Evolutionary conservation across 352 stramenopile species (phyloP), one percentile per base, ranked within the genome.

Genomic region (Globisporangium ultimum): DNA sequence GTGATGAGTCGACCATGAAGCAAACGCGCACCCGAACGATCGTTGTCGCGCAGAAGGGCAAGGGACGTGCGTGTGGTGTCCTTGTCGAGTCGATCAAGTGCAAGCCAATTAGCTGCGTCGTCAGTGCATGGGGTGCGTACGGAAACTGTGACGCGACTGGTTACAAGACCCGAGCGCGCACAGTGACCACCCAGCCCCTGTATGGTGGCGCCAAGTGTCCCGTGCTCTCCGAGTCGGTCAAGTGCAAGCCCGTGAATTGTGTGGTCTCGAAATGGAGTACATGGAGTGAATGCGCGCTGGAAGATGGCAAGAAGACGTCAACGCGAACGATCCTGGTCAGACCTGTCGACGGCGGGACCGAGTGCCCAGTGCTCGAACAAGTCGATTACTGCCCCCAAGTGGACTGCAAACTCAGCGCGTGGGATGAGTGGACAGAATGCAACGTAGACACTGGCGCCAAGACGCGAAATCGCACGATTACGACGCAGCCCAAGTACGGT

Each of bases 221-320:
- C 0, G 55, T 60, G 5, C 64, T 90, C 18, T 66, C 61, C 20
- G 80, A 91, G 38, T 72, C 76, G 17, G 55, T 80, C 38, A 65
- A 67, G 28, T 91, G 81, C 58, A 64, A 63, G 53, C 76, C 80
- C 0, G 70, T 88, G 21, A 64, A 76, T 58, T 91, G 82, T 28
- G 64, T 79, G 41, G 76, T 89, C 38, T 76, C 66, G 28, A 60
- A 69, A 11, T 91, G 79, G 79, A 64, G 58, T 8, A n/a, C 53
- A 0, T 89, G 68, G 58, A 67, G 58, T 1, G 38, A 48, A 0
- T 87, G 67, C 43, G 74, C 70, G 1, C 53, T 72, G 15, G 18
- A 48, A 0, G 69, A 72, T 9, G 71, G 73, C 42, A 66, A 71
- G 55, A 81, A 75, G 46, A 66, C 60, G 1, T 74, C 70, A 9